These are phyloP conservation scores for Pichia sp. DNA, from an alignment of 1,139 yeast genomes.

Conservation along the genomic window DNA sequence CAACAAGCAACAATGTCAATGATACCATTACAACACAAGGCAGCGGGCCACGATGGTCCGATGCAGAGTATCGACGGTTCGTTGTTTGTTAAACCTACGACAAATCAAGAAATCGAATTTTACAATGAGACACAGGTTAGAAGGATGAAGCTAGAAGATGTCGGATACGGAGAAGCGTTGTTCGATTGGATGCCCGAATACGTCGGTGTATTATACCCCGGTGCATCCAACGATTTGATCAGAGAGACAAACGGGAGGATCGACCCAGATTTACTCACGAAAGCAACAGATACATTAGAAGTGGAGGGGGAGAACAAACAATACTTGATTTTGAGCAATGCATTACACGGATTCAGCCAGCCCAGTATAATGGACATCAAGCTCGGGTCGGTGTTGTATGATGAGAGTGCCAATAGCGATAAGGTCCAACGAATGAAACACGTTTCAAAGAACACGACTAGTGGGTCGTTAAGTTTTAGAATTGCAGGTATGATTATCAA, in stretches of 20 bases:
- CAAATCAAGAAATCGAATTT: slow-evolving; percentile 66
- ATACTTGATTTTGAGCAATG: slow-evolving; percentile 73
- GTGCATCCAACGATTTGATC: slow-evolving; percentile 34
- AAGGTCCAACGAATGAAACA: slow-evolving; percentile 58
- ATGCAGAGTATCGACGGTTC: slow-evolving; percentile 59
- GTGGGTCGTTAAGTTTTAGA: slow-evolving; percentile 71
- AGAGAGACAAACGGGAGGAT: slow-evolving; percentile 14
- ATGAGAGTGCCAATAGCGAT: slow-evolving; percentile 53
- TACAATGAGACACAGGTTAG: slow-evolving; percentile 43
- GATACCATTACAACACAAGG: slow-evolving; percentile 43
- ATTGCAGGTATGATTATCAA: slow-evolving; percentile 85
- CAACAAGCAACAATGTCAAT: no score
- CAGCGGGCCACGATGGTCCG: slow-evolving; percentile 92
- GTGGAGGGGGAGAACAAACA: slow-evolving; percentile 22
- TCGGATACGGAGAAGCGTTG: slow-evolving; percentile 39
- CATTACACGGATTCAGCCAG: slow-evolving; percentile 53
- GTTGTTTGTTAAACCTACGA: slow-evolving; percentile 69
- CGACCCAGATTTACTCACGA: slow-evolving; percentile 9
- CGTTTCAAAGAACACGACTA: slow-evolving; percentile 73
- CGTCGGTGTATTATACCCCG: slow-evolving; percentile 42
- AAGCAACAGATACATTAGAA: slow-evolving; percentile 15
- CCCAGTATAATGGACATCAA: slow-evolving; percentile 86
- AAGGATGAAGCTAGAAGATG: slow-evolving; percentile 22
- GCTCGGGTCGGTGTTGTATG: slow-evolving; percentile 71
- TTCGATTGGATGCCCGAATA: slow-evolving; percentile 54